phyloP scores from a whole-genome alignment of 768 basidiomycete genomes.

The Melanogaster broomeanus region DNA sequence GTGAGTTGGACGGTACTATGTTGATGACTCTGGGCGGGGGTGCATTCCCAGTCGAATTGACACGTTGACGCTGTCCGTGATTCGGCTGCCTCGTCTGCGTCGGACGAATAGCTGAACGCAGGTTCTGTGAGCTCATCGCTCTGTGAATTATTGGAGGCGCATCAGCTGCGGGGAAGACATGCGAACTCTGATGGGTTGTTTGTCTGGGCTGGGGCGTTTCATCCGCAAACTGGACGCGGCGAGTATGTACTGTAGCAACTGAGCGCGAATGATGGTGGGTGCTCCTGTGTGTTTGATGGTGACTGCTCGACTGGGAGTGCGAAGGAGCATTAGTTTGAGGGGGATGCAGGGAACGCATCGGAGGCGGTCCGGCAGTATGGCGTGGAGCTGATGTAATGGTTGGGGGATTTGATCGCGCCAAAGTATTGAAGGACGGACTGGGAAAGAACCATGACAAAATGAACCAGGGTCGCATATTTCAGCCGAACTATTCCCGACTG shows the following conservation, averaged over 20 bases:
- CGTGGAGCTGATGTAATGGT: background rate
- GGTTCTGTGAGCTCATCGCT: slow-evolving; percentile 4
- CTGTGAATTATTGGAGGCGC: background rate
- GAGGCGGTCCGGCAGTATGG: background rate
- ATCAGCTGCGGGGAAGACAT: background rate
- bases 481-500: slow-evolving; percentile 16
- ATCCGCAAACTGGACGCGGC: slow-evolving; percentile 30
- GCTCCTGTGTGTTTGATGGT: slow-evolving; percentile 5
- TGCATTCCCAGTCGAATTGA: slow-evolving; percentile 18
- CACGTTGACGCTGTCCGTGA: slow-evolving; percentile 20
- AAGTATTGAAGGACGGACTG: slow-evolving; percentile 28
- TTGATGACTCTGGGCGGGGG: background rate
- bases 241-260: slow-evolving; percentile 16
- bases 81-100: slow-evolving; percentile 7
- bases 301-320: slow-evolving; percentile 4
- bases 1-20: slow-evolving; percentile 5
- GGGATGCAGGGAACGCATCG: slow-evolving; percentile 5
- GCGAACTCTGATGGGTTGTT: slow-evolving; percentile 7
- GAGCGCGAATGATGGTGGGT: background rate
- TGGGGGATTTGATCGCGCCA: slow-evolving; percentile 21
- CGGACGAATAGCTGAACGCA: background rate
- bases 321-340: slow-evolving; percentile 4
- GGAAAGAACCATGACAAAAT: slow-evolving; percentile 2
- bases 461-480: slow-evolving; percentile 8
- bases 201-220: slow-evolving; percentile 6